Conservation (phyloP, 2,329 filamentous ascomycete genomes). For the Botrytis porri region DNA sequence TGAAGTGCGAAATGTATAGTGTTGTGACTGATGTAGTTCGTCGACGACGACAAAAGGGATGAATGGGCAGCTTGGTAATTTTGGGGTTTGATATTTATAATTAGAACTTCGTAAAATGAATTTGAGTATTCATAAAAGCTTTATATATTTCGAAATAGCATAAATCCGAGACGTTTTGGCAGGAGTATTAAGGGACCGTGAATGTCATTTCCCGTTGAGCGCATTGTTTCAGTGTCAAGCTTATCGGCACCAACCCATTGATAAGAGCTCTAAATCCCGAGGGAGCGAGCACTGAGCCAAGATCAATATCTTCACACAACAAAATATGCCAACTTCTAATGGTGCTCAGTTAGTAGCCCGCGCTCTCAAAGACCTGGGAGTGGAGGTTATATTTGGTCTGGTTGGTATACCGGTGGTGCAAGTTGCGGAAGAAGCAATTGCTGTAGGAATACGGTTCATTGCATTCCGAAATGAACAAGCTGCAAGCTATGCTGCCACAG, state of each 20-base stretch:
- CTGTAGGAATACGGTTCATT: conserved; percentile 55
- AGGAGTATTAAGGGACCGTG: neutral
- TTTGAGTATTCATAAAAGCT: neutral
- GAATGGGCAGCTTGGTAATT: neutral
- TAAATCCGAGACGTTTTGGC: neutral
- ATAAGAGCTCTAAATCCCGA: conserved; percentile 2
- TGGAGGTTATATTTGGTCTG: conserved; percentile 36
- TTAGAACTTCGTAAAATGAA: neutral
- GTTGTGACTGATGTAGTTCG: neutral
- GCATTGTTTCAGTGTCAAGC: conserved; percentile 15
- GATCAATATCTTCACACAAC: conserved; percentile 5
- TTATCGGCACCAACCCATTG: conserved; percentile 10
- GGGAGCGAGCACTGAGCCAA: neutral
- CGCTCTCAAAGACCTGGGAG: conserved; percentile 33
- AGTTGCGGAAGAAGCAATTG: conserved; percentile 55
- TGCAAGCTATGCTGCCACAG: conserved; percentile 55
- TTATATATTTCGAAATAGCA: neutral
- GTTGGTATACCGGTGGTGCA: conserved; percentile 46
- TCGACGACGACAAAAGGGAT: neutral
- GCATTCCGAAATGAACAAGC: conserved; percentile 59
- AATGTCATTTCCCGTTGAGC: conserved; percentile 1
- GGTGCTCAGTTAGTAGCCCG: conserved; percentile 34
- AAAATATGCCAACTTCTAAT: neutral
- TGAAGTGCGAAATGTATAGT: neutral
- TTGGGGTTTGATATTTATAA: neutral